Conservation (phyloP, 1,284 basidiomycete genomes). For the Coniferiporia sulphurascens region DNA sequence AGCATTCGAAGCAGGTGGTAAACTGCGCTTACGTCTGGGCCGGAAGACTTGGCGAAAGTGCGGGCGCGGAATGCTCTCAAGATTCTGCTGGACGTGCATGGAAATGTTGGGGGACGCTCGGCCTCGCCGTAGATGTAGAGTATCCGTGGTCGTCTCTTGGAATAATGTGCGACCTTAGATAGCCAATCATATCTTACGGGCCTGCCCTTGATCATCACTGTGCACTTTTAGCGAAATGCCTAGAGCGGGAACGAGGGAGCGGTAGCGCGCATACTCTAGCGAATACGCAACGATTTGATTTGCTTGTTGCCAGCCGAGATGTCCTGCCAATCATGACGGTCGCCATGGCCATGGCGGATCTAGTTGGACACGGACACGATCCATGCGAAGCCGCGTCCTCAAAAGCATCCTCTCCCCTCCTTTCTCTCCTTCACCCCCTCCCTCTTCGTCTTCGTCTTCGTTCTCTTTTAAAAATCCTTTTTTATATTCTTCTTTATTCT, state of each 20-base stretch:
- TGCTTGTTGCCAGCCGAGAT: constrained; percentile 38
- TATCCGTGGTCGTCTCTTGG: neutral
- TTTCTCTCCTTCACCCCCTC: constrained; percentile 30
- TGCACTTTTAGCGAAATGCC: neutral
- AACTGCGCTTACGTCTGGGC: constrained; percentile 64
- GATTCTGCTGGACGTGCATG: constrained; percentile 79
- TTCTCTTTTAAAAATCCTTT: constrained; percentile 36
- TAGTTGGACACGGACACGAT: constrained; percentile 22
- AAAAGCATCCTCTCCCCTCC: constrained; percentile 22
- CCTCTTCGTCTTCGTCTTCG: constrained; percentile 27
- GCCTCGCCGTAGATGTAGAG: constrained; percentile 27
- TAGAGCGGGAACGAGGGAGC: neutral
- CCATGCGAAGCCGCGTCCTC: constrained; percentile 9
- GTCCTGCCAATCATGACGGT: constrained; percentile 30
- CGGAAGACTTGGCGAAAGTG: constrained; percentile 81
- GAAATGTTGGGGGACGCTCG: constrained; percentile 68
- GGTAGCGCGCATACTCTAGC: neutral
- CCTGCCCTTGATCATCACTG: neutral
- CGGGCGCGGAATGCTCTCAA: constrained; percentile 93
- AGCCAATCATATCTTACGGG: neutral
- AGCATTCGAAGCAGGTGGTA: constrained; percentile 58
- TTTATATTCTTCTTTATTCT: constrained; percentile 25
- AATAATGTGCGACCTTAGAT: neutral
- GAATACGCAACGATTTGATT: constrained; percentile 4
- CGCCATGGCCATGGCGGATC: constrained; percentile 17